Base-by-base conservation (phyloP, 164 flowering plant species). In the Berberis vulgaris region DNA sequence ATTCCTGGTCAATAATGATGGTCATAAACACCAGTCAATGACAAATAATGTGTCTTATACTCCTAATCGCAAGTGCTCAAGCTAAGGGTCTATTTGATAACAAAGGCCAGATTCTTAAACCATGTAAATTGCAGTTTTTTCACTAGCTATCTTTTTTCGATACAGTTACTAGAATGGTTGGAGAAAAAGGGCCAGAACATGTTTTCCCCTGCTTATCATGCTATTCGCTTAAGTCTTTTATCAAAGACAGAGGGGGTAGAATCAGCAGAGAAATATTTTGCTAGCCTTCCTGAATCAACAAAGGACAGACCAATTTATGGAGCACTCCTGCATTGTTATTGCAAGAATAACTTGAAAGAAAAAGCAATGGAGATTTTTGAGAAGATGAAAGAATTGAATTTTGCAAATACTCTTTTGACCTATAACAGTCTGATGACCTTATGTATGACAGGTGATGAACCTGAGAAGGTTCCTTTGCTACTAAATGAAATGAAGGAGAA, bases 141-240 rank as follows among this genome's bases (percentile, higher is more conserved):
- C 26, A 26, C 26, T 26, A 26, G 26, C 26, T 26, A 26, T 26
- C 26, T 26, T 26, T 26, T 26, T 26, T 26, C 26, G 26, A 26
- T 26, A 0, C 76, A 79, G 82, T 4, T 81, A 13, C 62, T 70
- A 47, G 78, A 76, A 47, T 81, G 85, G 85, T 59, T 79, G 78
- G 80, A 26, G 26, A 26, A 45, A 43, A 76, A 67, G 39, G 73
- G 74, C 4, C n/a, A 10, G n/a, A 45, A 49, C 3, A 41, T 49
- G 7, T 49, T 77, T 49, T 62, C 65, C 40, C 44, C 61, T 38
- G 42, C 58, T 13, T 78, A 79, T 9, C 70, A 72, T 40, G 84
- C 84, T 1, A 46, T 64, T 12, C 71, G 64, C 40, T 69, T 79
- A 10, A 73, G 63, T 49, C 83, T 82, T 57, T 62, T 82, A 41